A percentile compares a stretch with the other conserved stretches of the same genome.
Evolutionary conservation across 495 filamentous ascomycete species (phyloP).

Genomic region (Penicillium nucicola): DNA sequence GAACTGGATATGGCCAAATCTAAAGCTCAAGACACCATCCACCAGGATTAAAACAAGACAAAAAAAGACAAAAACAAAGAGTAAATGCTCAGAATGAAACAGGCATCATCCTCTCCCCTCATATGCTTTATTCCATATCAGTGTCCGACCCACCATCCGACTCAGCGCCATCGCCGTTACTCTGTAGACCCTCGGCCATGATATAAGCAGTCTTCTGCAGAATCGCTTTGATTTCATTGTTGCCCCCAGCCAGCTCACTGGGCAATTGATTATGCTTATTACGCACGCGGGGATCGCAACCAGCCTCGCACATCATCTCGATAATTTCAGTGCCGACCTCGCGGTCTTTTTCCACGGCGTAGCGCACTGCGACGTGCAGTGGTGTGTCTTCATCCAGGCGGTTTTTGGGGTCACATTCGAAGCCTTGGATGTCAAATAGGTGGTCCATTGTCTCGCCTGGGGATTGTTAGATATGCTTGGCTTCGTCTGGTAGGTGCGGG

Average conservation of each 20-base stretch:
- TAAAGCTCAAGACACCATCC: neutral
- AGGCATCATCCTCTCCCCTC: neutral
- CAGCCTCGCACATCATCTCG: conserved; percentile 90
- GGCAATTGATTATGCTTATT: conserved; percentile 48
- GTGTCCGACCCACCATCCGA: conserved; percentile 36
- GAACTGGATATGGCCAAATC: neutral
- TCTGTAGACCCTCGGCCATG: conserved; percentile 39
- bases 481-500: neutral
- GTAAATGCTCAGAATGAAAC: neutral
- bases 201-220: conserved; percentile 80
- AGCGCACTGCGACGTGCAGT: conserved; percentile 83
- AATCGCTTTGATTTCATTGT: conserved; percentile 60
- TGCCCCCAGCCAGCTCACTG: conserved; percentile 47
- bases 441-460: conserved; percentile 85
- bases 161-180: conserved; percentile 24
- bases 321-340: conserved; percentile 67
- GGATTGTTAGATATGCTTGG: neutral
- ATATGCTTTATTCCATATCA: conserved; percentile 36
- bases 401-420: conserved; percentile 90
- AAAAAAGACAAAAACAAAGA: too few species aligned
- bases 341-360: conserved; percentile 67
- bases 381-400: conserved; percentile 83
- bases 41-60: too few species aligned
- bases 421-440: conserved; percentile 88
- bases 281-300: conserved; percentile 64